A percentile compares a stretch with the other conserved stretches of the same genome.
Evolutionary conservation across 148 eudicot species (phyloP).

Genomic region (Oxyria digyna): DNA sequence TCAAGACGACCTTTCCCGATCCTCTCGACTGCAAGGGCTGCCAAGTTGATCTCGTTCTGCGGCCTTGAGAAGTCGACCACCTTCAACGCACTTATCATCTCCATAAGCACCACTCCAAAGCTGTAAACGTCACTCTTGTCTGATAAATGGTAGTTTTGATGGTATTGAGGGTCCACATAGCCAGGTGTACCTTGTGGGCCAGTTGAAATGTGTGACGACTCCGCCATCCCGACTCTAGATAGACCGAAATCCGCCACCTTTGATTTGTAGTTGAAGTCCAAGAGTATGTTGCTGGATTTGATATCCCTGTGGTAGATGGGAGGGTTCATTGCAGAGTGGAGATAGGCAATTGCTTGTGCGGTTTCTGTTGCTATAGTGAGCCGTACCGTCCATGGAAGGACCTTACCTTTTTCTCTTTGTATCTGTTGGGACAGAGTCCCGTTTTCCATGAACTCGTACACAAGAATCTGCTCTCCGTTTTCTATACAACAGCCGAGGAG

Average conservation of each 20-base stretch:
- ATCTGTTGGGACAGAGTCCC: slow-evolving; percentile 82
- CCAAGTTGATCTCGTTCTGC: slow-evolving; percentile 57
- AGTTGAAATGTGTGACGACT: slow-evolving; percentile 63
- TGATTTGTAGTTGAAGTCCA: slow-evolving; percentile 46
- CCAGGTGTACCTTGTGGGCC: slow-evolving; percentile 91
- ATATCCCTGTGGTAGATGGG: slow-evolving; percentile 82
- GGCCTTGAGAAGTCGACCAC: slow-evolving; percentile 66
- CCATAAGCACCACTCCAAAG: slow-evolving; percentile 73
- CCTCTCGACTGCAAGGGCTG: slow-evolving; percentile 64
- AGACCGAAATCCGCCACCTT: slow-evolving; percentile 84
- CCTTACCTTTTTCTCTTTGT: slow-evolving; percentile 63
- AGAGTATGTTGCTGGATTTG: slow-evolving; percentile 67
- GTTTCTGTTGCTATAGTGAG: slow-evolving; percentile 69
- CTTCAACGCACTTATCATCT: slow-evolving; percentile 66
- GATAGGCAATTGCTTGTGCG: slow-evolving; percentile 60
- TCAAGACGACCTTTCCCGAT: slow-evolving; percentile 73
- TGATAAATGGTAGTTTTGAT: slow-evolving; percentile 71
- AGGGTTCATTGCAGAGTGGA: slow-evolving; percentile 60
- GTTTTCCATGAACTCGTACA: slow-evolving; percentile 78
- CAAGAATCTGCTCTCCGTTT: slow-evolving; percentile 76
- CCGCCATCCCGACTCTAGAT: slow-evolving; percentile 60
- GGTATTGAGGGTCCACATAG: slow-evolving; percentile 77
- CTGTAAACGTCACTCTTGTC: slow-evolving; percentile 86
- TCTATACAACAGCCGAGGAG: slow-evolving; percentile 83
- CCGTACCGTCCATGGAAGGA: slow-evolving; percentile 65